Evolutionary conservation across 108 stramenopile genomes (phyloP).

Genomic region (Cyclostephanos invisitatus): DNA sequence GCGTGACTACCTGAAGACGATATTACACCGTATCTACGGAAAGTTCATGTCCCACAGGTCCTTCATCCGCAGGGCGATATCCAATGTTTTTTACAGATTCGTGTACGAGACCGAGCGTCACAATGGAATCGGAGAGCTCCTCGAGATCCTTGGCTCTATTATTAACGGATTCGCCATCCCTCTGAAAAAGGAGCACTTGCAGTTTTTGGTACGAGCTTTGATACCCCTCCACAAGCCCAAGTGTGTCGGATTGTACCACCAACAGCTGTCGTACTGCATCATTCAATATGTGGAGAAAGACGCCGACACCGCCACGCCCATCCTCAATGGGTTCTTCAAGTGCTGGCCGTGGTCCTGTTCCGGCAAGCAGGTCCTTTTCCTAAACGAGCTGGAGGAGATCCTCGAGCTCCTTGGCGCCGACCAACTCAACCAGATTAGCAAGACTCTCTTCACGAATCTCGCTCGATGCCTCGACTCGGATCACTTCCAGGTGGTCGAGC

Average conservation of each 20-base stretch:
- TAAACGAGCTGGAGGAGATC: slow-evolving; percentile 98
- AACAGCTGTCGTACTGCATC: slow-evolving; percentile 99
- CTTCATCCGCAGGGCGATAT: slow-evolving; percentile 96
- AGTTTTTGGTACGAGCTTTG: slow-evolving; percentile 93
- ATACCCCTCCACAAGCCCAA: slow-evolving; percentile 99
- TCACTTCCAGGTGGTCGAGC: slow-evolving; percentile 97
- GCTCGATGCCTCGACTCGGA: slow-evolving; percentile 92
- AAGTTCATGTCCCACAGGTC: slow-evolving; percentile 99
- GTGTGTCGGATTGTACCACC: slow-evolving; percentile 96
- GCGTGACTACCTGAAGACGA: slow-evolving; percentile 99
- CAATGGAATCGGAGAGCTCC: slow-evolving; percentile 97
- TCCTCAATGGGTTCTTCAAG: slow-evolving; percentile 96
- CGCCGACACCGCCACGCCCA: slow-evolving; percentile 95
- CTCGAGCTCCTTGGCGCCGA: slow-evolving; percentile 92
- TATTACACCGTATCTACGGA: slow-evolving; percentile 98
- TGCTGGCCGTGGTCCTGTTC: slow-evolving; percentile 97
- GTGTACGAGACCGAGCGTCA: slow-evolving; percentile 97
- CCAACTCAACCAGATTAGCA: slow-evolving; percentile 83
- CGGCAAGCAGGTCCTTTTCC: slow-evolving; percentile 94
- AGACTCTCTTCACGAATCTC: slow-evolving; percentile 87
- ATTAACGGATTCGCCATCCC: slow-evolving; percentile 99
- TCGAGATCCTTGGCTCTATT: slow-evolving; percentile 98
- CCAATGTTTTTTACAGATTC: slow-evolving; percentile 96
- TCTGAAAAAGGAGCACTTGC: slow-evolving; percentile 97
- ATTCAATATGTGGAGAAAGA: slow-evolving; percentile 99